A percentile compares a stretch with the other conserved stretches of the same genome.
phyloP scores from a whole-genome alignment of 192 early-diverging fungal genomes.

The Dissophora ornata region DNA sequence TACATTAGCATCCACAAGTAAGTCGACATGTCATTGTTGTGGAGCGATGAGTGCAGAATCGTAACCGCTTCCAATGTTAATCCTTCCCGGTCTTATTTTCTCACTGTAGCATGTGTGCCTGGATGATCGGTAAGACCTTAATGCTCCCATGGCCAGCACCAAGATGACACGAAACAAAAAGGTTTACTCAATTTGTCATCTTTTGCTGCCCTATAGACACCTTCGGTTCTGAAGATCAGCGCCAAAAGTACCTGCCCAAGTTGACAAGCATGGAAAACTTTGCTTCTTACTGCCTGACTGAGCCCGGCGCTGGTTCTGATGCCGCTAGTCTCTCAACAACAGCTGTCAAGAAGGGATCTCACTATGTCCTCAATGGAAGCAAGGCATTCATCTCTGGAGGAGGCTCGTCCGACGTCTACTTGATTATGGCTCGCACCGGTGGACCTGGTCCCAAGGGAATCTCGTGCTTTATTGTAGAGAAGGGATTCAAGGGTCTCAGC shows the following conservation, averaged over 20 bases:
- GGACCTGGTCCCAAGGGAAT: conserved; percentile 65
- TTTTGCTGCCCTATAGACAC: conserved; percentile 6
- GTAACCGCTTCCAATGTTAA: neutral
- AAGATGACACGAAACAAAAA: neutral
- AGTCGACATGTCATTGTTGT: neutral
- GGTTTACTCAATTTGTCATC: neutral
- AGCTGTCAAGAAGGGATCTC: conserved; percentile 87
- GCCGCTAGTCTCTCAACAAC: conserved; percentile 72
- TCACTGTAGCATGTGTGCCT: conserved; percentile 59
- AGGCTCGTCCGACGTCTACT: conserved; percentile 62
- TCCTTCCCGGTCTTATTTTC: neutral
- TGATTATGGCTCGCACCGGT: conserved; percentile 71
- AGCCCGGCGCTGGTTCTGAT: conserved; percentile 87
- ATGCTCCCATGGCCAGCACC: neutral
- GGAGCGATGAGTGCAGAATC: no score
- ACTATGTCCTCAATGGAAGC: conserved; percentile 86
- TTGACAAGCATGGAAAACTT: conserved; percentile 81
- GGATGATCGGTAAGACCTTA: conserved; percentile 62
- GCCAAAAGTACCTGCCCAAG: conserved; percentile 76
- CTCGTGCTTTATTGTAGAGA: conserved; percentile 67
- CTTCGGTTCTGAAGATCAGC: conserved; percentile 57
- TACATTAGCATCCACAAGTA: conserved; percentile 70
- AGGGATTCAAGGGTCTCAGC: conserved; percentile 63
- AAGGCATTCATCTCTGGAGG: conserved; percentile 92
- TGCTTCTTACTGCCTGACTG: conserved; percentile 92